phyloP scores from a whole-genome alignment of 2,329 filamentous ascomycete genomes.

The Tricladium varicosporioides region DNA sequence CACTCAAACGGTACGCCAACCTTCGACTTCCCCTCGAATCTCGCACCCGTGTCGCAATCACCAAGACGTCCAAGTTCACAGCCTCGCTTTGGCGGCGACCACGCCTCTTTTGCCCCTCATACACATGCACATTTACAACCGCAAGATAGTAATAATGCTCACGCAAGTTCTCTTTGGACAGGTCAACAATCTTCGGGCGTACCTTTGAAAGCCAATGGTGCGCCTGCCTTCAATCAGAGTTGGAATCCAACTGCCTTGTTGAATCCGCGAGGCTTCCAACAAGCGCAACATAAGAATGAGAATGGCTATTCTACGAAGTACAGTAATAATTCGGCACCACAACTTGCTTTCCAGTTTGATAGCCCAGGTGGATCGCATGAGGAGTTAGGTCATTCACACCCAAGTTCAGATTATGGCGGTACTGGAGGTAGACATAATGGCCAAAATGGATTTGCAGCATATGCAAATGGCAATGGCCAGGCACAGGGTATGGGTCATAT shows the following conservation, averaged over 20 bases:
- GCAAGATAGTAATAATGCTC: constrained; percentile 21
- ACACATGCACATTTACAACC: too few species aligned
- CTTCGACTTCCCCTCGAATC: constrained; percentile 8
- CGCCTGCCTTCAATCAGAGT: constrained; percentile 9
- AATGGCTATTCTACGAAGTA: constrained; percentile 8
- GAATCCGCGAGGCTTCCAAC: constrained; percentile 39
- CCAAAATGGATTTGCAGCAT: constrained; percentile 21
- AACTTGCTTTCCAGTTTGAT: constrained; percentile 33
- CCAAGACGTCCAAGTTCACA: constrained; percentile 15
- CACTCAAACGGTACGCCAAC: constrained; percentile 34
- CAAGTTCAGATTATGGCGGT: constrained; percentile 1
- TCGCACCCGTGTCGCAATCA: constrained; percentile 2
- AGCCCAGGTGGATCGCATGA: constrained; percentile 24
- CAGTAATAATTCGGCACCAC: constrained; percentile 8
- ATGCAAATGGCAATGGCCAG: constrained; percentile 19
- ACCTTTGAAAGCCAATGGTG: constrained; percentile 21
- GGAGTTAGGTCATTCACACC: constrained; percentile 8
- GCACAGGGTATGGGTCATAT: constrained; percentile 53
- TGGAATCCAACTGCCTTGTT: constrained; percentile 44
- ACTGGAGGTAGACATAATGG: constrained; percentile 10
- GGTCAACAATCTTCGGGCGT: constrained; percentile 30
- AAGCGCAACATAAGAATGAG: constrained; percentile 18
- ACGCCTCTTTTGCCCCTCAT: too few species aligned
- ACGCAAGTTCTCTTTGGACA: constrained; percentile 23
- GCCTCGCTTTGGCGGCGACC: constrained; percentile 12